Percentiles rank a stretch among this genome's conserved stretches.
Evolutionary conservation across 148 eudicot species (phyloP).

Genomic region (Cornus kousa): DNA sequence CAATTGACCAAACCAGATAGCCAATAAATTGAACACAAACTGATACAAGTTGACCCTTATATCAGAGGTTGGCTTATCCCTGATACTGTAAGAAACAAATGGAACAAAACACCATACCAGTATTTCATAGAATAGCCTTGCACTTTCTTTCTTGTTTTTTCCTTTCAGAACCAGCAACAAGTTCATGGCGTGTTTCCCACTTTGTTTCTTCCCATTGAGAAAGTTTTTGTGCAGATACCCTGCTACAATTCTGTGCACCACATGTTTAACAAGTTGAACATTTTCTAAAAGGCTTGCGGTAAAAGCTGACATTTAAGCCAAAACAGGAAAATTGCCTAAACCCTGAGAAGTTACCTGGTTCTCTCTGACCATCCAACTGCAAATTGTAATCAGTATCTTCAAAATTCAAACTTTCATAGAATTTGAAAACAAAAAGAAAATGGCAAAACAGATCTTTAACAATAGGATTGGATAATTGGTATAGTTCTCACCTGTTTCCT

Average conservation of each 20-base stretch:
- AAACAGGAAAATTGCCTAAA: neutral
- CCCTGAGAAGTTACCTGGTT: constrained; percentile 49
- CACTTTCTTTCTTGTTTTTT: constrained; percentile 64
- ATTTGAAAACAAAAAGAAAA: constrained; percentile 5
- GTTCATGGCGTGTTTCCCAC: constrained; percentile 34
- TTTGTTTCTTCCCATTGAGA: constrained; percentile 26
- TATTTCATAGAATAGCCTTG: constrained; percentile 76
- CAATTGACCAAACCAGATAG: no score
- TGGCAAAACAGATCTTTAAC: neutral
- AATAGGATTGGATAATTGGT: neutral
- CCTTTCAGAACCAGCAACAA: constrained; percentile 48
- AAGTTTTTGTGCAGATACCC: constrained; percentile 41
- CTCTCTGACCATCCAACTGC: constrained; percentile 67
- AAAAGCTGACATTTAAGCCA: neutral
- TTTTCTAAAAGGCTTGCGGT: neutral
- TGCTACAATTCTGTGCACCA: constrained; percentile 52
- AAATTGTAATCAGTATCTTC: constrained; percentile 10
- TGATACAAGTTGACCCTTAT: neutral
- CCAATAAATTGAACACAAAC: neutral
- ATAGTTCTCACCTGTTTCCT: constrained; percentile 39
- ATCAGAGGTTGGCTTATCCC: neutral
- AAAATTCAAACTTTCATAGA: neutral
- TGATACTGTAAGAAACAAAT: neutral
- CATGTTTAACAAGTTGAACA: neutral
- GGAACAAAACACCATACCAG: constrained; percentile 43